Percentiles rank a stretch among this genome's conserved stretches.
These are phyloP conservation scores for Tricholoma flavovirens DNA, from an alignment of 768 basidiomycete genomes.

Conservation along the genomic window DNA sequence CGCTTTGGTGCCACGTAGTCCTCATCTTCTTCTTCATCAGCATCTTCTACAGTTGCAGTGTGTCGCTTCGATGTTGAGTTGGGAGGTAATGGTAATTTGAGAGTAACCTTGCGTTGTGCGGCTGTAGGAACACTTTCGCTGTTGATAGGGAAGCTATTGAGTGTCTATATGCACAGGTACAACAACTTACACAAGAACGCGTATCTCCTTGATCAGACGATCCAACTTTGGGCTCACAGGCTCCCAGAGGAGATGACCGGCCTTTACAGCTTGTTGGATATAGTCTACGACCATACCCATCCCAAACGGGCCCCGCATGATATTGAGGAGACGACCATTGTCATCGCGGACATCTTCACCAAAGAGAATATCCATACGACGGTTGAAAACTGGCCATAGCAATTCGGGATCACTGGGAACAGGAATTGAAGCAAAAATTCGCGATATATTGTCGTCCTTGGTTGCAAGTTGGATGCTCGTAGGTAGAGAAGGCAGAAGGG, in stretches of 20 bases:
- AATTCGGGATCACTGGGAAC: neutral
- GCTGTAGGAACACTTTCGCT: neutral
- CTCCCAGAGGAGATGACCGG: neutral
- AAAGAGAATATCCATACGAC: neutral
- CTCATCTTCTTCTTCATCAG: neutral
- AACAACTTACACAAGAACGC: neutral
- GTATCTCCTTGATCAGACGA: neutral
- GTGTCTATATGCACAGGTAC: neutral
- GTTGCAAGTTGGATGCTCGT: neutral
- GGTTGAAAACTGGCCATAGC: neutral
- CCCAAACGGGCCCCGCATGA: neutral
- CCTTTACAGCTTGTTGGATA: neutral
- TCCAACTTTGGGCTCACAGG: neutral
- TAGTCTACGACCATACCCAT: neutral
- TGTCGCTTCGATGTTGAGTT: neutral
- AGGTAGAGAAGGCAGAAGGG: neutral
- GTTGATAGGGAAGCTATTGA: neutral
- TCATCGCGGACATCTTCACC: neutral
- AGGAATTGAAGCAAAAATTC: neutral
- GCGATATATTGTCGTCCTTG: neutral
- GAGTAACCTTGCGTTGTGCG: neutral
- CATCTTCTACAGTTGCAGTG: neutral
- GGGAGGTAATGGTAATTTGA: neutral
- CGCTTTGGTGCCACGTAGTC: neutral
- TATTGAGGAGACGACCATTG: neutral